Evolutionary conservation across 768 basidiomycete species (phyloP), one percentile per base, ranked within the genome.

Genomic region (Rhodosporidiobolus sp.): DNA sequence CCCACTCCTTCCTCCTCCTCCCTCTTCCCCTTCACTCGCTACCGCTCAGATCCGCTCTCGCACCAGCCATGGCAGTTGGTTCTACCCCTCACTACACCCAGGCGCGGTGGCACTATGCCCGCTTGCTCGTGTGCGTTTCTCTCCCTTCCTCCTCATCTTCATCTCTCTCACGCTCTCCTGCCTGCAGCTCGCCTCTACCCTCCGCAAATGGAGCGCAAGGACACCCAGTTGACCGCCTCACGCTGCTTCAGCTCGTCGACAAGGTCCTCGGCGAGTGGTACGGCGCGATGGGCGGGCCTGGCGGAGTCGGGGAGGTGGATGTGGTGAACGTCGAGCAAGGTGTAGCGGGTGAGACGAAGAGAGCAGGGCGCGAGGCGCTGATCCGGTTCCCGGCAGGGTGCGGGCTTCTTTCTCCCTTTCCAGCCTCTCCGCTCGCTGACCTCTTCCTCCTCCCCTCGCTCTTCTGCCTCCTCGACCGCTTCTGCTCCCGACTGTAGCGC

Each of bases 381-480:
- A 48, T 72, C 35, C 46, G 70, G 4, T 72, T 72, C 53, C 70
- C 65, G n/a, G 54, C 65, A 12, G 50, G 60, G 70, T 72, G 55
- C 54, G 70, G 8, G 38, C 7, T 55, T 26, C 28, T 4, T 6
- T 22, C 32, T 32, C 30, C 22, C 28, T 30, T 58, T 20, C 16
- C 14, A 9, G 28, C 26, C 49, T 52, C 53, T 38, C 32, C 19
- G 19, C 52, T 52, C 14, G 38, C 38, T 43, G 38, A 43, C 38
- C 38, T 50, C n/a, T 43, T 60, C 48, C 45, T n/a, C n/a, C n/a
- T n/a, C n/a, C n/a, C n/a, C n/a, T 32, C 20, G 4, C 43, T 43
- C 32, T 50, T 17, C 50, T 28, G 9, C 30, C 19, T 8, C 8
- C 30, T 32, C 8, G 26, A n/a, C 8, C 17, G 20, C 5, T 22